A percentile compares a stretch with the other conserved stretches of the same genome.
These are phyloP conservation scores for Phytophthora tubulina DNA, from an alignment of 352 stramenopile species.

Conservation along the genomic window DNA sequence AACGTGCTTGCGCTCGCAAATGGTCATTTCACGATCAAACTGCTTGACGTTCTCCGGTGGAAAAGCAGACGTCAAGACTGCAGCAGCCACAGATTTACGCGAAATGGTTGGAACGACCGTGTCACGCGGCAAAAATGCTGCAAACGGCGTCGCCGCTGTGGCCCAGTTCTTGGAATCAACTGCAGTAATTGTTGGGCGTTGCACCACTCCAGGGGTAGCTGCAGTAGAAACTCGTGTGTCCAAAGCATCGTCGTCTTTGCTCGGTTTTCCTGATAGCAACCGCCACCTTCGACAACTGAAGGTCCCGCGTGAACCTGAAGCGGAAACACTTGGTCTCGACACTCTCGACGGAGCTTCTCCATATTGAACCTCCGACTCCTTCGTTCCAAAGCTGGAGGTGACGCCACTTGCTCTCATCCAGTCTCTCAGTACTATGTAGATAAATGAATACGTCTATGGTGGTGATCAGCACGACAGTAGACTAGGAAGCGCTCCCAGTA, in stretches of 20 bases:
- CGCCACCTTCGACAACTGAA: constrained; percentile 64
- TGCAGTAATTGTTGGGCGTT: constrained; percentile 23
- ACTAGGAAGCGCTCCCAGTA: background rate
- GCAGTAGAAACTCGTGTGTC: background rate
- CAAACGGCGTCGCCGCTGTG: constrained; percentile 38
- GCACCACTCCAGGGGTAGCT: constrained; percentile 10
- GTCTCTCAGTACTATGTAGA: background rate
- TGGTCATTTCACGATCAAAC: constrained; percentile 45
- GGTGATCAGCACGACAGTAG: background rate
- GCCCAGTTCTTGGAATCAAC: constrained; percentile 37
- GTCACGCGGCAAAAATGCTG: constrained; percentile 26
- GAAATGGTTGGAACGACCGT: constrained; percentile 35
- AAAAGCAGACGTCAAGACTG: constrained; percentile 30
- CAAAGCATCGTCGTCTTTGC: constrained; percentile 12
- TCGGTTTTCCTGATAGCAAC: constrained; percentile 39
- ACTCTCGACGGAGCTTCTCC: constrained; percentile 6
- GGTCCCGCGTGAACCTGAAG: constrained; percentile 30
- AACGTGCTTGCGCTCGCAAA: constrained; percentile 39
- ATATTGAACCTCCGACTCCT: constrained; percentile 33
- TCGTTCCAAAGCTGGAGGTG: constrained; percentile 18
- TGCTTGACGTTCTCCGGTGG: constrained; percentile 22
- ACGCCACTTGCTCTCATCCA: constrained; percentile 18
- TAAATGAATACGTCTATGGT: no score
- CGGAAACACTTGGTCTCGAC: constrained; percentile 22
- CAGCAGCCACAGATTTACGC: constrained; percentile 36